These are phyloP conservation scores for Middelhovenomyces tepae DNA, from an alignment of 805 yeast species.

Conservation along the genomic window DNA sequence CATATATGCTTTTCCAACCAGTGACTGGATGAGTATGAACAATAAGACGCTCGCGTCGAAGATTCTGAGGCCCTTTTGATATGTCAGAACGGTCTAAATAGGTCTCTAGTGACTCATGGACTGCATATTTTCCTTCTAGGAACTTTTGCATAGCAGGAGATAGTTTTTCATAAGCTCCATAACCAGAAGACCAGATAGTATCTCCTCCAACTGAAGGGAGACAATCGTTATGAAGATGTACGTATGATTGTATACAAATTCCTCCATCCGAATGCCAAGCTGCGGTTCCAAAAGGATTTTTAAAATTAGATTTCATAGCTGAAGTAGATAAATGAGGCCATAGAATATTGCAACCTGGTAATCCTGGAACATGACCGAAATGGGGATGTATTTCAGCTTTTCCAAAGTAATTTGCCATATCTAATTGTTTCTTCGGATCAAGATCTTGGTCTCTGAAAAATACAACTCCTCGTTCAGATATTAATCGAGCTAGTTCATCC, in stretches of 20 bases:
- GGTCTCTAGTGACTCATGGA: constrained; percentile 37
- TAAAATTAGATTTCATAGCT: no score
- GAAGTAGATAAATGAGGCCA: no score
- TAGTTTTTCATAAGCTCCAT: constrained; percentile 45
- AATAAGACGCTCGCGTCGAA: constrained; percentile 49
- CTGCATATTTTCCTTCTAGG: constrained; percentile 37
- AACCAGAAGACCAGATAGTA: constrained; percentile 45
- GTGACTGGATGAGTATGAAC: constrained; percentile 56
- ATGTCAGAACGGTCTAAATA: constrained; percentile 36
- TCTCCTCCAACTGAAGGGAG: constrained; percentile 45
- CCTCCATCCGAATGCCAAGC: constrained; percentile 48
- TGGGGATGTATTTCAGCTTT: constrained; percentile 36
- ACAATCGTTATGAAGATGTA: constrained; percentile 43
- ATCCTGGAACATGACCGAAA: no score
- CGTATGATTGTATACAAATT: constrained; percentile 45
- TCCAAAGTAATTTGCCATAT: constrained; percentile 39
- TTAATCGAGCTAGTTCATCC: constrained; percentile 1
- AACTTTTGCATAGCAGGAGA: constrained; percentile 41
- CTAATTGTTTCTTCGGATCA: constrained; percentile 34
- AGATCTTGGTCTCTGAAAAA: constrained; percentile 22
- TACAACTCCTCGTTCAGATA: not conserved
- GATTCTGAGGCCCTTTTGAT: no score
- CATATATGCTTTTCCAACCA: constrained; percentile 47
- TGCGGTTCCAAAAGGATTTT: constrained; percentile 26
- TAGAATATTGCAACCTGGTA: no score